Evolutionary conservation across 2,329 filamentous ascomycete genomes (phyloP).

Genomic region (Beauveria bassiana): DNA sequence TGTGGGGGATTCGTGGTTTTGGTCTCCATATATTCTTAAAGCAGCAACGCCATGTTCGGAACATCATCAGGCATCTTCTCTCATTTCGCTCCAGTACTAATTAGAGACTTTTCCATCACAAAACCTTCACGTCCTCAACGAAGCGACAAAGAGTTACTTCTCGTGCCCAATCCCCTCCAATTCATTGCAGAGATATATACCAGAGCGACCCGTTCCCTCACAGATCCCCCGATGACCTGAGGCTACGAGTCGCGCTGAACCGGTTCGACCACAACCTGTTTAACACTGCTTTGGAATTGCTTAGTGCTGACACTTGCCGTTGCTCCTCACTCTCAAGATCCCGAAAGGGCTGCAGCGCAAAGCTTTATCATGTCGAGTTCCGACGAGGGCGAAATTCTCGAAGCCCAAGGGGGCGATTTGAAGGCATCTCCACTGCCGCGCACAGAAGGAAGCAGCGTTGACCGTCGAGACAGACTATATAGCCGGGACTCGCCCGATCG

Average conservation of each 20-base stretch:
- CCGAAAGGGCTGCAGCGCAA: constrained; percentile 14
- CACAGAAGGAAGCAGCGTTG: constrained; percentile 75
- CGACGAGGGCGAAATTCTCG: constrained; percentile 81
- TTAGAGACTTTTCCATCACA: not conserved
- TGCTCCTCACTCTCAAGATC: constrained; percentile 16
- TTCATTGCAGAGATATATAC: not conserved
- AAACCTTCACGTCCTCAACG: not conserved
- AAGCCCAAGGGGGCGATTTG: constrained; percentile 54
- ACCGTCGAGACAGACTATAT: constrained; percentile 80
- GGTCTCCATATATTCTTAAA: constrained; percentile 14
- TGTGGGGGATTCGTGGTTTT: not conserved
- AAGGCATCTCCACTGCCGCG: constrained; percentile 86
- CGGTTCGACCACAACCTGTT: constrained; percentile 34
- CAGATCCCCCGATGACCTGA: constrained; percentile 20
- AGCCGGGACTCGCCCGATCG: constrained; percentile 53
- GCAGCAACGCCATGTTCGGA: not conserved
- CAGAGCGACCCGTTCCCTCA: not conserved
- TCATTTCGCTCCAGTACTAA: not conserved
- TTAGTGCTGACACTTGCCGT: constrained; percentile 29
- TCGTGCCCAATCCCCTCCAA: not conserved
- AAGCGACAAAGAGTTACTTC: not conserved
- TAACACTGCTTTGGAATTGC: constrained; percentile 20
- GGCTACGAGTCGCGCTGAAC: constrained; percentile 32
- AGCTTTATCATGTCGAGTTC: constrained; percentile 48
- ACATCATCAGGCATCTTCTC: not conserved